Base-by-base conservation (phyloP, 2,329 filamentous ascomycete species). In the Ceratocystis variospora region DNA sequence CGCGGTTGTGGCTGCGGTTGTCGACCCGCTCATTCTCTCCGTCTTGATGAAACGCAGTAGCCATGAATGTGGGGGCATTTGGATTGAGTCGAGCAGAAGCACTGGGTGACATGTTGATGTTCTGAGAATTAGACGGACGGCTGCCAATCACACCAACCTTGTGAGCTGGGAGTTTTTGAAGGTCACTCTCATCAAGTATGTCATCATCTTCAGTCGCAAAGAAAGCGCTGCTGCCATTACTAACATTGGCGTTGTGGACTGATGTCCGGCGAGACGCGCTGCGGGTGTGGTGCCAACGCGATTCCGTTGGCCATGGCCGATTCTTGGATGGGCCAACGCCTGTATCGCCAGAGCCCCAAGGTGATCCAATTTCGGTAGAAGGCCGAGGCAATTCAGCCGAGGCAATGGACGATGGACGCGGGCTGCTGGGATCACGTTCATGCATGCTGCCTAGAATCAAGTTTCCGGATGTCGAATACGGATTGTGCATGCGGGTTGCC, bases 31-130 rank as follows among this genome's bases (percentile, higher is more conserved):
- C 63, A 5, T 63, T 15, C 2, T 77, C 74, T 71, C 76, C 75
- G 46, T 76, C 75, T 68, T 71, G 76, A 17, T 80, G 79, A 71
- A 85, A 83, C 67, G 94, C 83, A 46, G 86, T 82, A 8, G 82
- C 86, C 75, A 88, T 93, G 73, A 97, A 97, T 0, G 88, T 89
- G 7, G 92, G 92, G 0, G 93, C 94, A 5, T 89, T 84, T 6
- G 94, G 94, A 71, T 99, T 97, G 33, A 97, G 80, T 71, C 75
- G 86, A 77, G 74, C 85, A 75, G 73, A 86, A 77, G 72, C 79
- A 78, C 61, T 79, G 78, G 71, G 81, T 74, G 72, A 74, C 17
- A 74, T 78, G 48, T 76, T 71, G 5, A 73, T 70, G 12, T 19
- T 50, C 7, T 50, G 17, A 3, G 77, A 76, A 59, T 68, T 57